phyloP scores from a whole-genome alignment of 2,329 filamentous ascomycete species.

The Pseudopyricularia javanii region DNA sequence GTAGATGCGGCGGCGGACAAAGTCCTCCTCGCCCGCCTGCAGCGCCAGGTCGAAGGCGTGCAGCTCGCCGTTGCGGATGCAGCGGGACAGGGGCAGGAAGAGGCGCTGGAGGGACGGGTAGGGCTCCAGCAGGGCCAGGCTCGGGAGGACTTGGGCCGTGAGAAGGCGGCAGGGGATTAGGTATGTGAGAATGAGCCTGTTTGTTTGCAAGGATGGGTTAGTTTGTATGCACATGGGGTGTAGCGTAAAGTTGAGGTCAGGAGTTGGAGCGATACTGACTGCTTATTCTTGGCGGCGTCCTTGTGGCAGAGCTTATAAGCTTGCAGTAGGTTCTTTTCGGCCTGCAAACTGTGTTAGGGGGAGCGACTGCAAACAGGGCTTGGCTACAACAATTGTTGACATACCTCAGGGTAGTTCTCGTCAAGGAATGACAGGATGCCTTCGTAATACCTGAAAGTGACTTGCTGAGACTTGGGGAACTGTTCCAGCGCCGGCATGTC shows the following conservation, averaged over 20 bases:
- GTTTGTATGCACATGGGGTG: neutral
- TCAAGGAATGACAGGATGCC: constrained; percentile 90
- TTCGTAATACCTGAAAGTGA: constrained; percentile 93
- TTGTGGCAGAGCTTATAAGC: constrained; percentile 76
- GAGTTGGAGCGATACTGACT: constrained; percentile 44
- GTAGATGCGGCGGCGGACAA: constrained; percentile 87
- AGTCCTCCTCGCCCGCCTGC: constrained; percentile 73
- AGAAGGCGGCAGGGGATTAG: constrained; percentile 88
- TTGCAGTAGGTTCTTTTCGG: constrained; percentile 66
- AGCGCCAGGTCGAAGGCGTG: constrained; percentile 75
- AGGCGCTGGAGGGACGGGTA: constrained; percentile 67
- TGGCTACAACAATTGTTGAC: constrained; percentile 4
- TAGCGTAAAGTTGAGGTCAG: neutral
- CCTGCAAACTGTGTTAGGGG: constrained; percentile 28
- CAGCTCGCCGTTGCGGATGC: constrained; percentile 75
- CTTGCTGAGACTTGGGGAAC: constrained; percentile 82
- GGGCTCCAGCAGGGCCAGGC: constrained; percentile 53
- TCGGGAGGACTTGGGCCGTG: constrained; percentile 77
- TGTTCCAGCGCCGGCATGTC: constrained; percentile 71
- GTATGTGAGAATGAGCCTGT: constrained; percentile 80
- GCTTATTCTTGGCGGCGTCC: constrained; percentile 61
- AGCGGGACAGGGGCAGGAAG: constrained; percentile 65
- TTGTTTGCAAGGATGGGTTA: neutral
- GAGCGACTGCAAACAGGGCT: neutral
- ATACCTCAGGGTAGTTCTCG: constrained; percentile 74